Base-by-base conservation (phyloP, 352 stramenopile genomes). In the Plasmopara muralis region DNA sequence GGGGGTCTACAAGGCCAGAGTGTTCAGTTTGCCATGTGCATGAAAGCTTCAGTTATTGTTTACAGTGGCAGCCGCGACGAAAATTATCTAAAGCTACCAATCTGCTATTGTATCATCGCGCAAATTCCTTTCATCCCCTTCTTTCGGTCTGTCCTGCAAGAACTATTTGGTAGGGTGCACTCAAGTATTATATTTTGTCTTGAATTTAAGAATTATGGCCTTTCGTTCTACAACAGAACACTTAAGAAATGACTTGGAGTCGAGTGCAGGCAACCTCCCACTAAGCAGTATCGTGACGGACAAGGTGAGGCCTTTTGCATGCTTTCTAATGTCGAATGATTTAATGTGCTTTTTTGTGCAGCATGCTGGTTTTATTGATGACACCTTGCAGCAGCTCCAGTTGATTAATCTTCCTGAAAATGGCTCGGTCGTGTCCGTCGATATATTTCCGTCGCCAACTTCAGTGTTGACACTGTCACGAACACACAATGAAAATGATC, bases 1-100 rank as follows among this genome's bases (percentile, higher is more conserved):
- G 68, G 72, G 20, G 72, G 72, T 1, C 42, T 60, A 0, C 71
- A 81, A 49, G 72, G 72, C 4, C 72, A 83, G 41, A 71, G 52
- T 34, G 62, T 81, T 43, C 72, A 81, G 39, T 83, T 79, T 59
- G 70, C 70, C 8, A 79, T 72, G 42, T 83, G 72, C 43, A 64
- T 81, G 68, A 80, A 79, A 47, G 63, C 59, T 18, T 42, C 25
- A 18, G 40, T 77, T 9, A 45, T 13, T n/a, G 29, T 83, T 35
- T 60, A 50, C 4, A 42, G 30, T 9, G 16, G 50, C 15, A 39
- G 50, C 14, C 35, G 42, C 44, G 50, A 63, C 18, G 28, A 29
- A 0, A 57, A 34, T 12, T 43, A 43, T 9, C n/a, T 72, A 33
- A 6, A 38, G n/a, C 39, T 75, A 2, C 63, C 67, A 5, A 57